Base-by-base conservation (phyloP, 208 protist genomes). In the Trypanosoma scelopori region DNA sequence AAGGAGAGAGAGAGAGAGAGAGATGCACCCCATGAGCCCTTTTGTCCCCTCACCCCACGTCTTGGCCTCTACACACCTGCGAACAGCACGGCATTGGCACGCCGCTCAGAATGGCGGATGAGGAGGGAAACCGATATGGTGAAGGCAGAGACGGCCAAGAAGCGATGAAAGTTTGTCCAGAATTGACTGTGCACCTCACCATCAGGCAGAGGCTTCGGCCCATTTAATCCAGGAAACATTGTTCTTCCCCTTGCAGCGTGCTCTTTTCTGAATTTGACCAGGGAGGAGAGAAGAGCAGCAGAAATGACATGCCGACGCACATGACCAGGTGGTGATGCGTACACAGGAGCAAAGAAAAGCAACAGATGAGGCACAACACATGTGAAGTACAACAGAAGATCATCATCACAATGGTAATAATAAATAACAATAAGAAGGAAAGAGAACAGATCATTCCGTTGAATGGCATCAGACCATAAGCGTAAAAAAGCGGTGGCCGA, bases 151-250 rank as follows among this genome's bases (percentile, higher is more conserved):
- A 89, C 69, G 39, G 71, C 55, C 18, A 91, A 28, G 52, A 94
- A 88, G 42, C 75, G 79, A 61, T 76, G 82, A n/a, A 94, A 81
- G 42, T 90, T 90, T 43, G 50, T 67, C 84, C 89, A 91, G 53
- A 89, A 87, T 78, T 79, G 72, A 5, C 71, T 78, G 63, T 89
- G 86, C 4, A 84, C 67, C 59, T 80, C 83, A 35, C 79, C 74
- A 42, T 89, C 81, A 6, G 89, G 85, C 53, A 92, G 72, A 23
- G 78, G 55, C 84, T 92, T 76, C 20, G 89, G 89, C 6, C 71
- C 67, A 28, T 84, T 71, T 84, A 91, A 90, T 1, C 81, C 82
- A 37, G 89, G 85, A 60, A 92, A 92, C 89, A 92, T 91, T 5
- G 23, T 79, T 22, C 32, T 32, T 61, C 39, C 28, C 41, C 37